These are phyloP conservation scores for Bipolaris oryzae DNA, from an alignment of 2,329 filamentous ascomycete species.

Conservation along the genomic window DNA sequence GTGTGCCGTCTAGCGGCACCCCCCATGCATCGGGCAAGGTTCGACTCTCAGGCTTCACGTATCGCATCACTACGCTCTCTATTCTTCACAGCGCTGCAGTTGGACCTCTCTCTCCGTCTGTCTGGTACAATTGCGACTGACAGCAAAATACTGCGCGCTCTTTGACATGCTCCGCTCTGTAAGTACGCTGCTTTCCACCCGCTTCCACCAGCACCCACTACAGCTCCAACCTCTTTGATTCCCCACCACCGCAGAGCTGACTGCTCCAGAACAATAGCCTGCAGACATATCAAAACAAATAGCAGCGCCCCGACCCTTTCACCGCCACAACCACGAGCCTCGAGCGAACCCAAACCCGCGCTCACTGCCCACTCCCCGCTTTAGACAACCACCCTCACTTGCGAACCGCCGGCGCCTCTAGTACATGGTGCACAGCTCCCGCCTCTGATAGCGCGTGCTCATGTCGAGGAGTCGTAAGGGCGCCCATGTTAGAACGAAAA, in stretches of 20 bases:
- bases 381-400: slow-evolving; percentile 18
- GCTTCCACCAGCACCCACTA: slow-evolving; percentile 31
- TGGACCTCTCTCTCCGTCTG: slow-evolving; percentile 27
- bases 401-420: slow-evolving; percentile 13
- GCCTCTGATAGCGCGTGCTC: slow-evolving; percentile 37
- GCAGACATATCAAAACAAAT: slow-evolving; percentile 28
- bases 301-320: slow-evolving; percentile 8
- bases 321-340: slow-evolving; percentile 10
- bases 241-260: slow-evolving; percentile 31
- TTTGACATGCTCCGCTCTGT: slow-evolving; percentile 28
- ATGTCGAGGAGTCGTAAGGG: slow-evolving; percentile 43
- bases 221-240: slow-evolving; percentile 25
- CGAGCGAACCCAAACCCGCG: slow-evolving; percentile 15
- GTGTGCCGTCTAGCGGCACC: slow-evolving; percentile 21
- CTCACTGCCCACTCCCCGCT: slow-evolving; percentile 25
- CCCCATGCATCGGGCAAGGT: slow-evolving; percentile 18
- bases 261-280: slow-evolving; percentile 21
- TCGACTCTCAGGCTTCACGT: slow-evolving; percentile 21
- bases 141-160: slow-evolving; percentile 32
- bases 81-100: slow-evolving; percentile 46
- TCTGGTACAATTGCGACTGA: slow-evolving; percentile 42
- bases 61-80: slow-evolving; percentile 47
- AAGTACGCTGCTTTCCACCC: slow-evolving; percentile 37
- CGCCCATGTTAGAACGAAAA: slow-evolving; percentile 58
- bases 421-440: slow-evolving; percentile 38